These are phyloP conservation scores for Suillus subaureus DNA, from an alignment of 768 basidiomycete species.

Conservation along the genomic window DNA sequence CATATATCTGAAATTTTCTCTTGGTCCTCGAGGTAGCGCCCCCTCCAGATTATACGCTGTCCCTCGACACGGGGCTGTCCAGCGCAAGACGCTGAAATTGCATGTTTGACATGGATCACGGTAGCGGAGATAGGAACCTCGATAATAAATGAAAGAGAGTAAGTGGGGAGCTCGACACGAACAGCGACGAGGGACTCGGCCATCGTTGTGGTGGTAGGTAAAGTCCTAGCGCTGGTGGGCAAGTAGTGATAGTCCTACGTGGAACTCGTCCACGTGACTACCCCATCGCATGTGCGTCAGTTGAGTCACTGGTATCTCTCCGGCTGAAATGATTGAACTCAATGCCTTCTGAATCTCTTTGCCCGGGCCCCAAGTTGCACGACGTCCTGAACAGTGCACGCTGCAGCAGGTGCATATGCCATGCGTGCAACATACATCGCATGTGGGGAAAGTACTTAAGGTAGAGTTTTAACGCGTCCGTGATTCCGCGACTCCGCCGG, in stretches of 20 bases:
- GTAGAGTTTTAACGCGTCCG: not conserved
- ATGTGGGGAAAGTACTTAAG: not conserved
- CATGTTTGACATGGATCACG: slow-evolving; percentile 65
- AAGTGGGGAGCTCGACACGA: slow-evolving; percentile 76
- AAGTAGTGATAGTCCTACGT: slow-evolving; percentile 19
- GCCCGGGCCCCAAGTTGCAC: not conserved
- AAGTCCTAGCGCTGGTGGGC: not conserved
- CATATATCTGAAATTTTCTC: slow-evolving; percentile 70
- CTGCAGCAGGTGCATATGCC: not conserved
- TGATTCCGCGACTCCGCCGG: not conserved
- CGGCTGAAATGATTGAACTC: too few relatives aligned
- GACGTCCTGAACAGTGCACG: not conserved
- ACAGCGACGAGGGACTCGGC: slow-evolving; percentile 39
- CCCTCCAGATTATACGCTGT: slow-evolving; percentile 77
- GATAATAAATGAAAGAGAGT: slow-evolving; percentile 66
- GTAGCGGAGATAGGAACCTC: slow-evolving; percentile 49
- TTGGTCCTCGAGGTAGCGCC: slow-evolving; percentile 62
- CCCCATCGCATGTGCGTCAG: not conserved
- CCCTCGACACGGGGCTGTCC: slow-evolving; percentile 71
- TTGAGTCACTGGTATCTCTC: too few relatives aligned
- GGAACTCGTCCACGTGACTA: slow-evolving; percentile 33
- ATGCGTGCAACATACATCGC: not conserved
- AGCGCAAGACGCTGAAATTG: slow-evolving; percentile 59
- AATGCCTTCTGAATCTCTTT: not conserved
- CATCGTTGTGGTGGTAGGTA: slow-evolving; percentile 18